These are phyloP conservation scores for Carex parvula DNA, from an alignment of 176 grass and related monocot species.

Conservation along the genomic window DNA sequence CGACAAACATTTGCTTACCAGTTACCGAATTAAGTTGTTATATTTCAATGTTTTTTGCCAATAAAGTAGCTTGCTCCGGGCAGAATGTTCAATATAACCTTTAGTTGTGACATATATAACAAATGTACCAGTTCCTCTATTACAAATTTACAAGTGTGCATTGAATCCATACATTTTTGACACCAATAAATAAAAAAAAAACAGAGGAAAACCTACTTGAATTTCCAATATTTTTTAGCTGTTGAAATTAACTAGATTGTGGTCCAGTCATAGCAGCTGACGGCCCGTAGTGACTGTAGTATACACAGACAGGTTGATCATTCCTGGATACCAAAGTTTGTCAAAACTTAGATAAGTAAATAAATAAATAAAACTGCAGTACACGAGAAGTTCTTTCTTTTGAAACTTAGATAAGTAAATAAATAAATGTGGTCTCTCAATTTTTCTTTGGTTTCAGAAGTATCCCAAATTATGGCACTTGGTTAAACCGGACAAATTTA, in stretches of 20 bases:
- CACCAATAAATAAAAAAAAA: background rate
- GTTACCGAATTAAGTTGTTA: background rate
- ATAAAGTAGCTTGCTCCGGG: background rate
- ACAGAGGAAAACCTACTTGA: background rate
- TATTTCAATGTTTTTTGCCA: background rate
- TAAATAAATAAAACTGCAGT: no score
- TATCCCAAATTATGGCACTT: no score
- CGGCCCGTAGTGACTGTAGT: no score
- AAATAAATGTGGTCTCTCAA: no score
- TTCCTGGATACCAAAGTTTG: no score
- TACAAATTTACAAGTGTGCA: no score
- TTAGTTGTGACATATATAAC: background rate
- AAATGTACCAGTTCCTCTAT: background rate
- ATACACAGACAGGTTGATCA: no score
- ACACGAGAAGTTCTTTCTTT: no score
- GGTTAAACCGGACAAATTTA: no score
- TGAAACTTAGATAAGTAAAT: no score
- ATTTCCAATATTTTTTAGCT: conserved; percentile 16
- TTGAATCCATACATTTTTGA: conserved; percentile 3
- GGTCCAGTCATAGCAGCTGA: conserved; percentile 30
- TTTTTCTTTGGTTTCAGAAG: no score
- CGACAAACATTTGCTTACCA: background rate
- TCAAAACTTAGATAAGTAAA: no score
- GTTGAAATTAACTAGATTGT: conserved; percentile 38
- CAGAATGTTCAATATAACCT: background rate